These are phyloP conservation scores for Phytophthora fragariaefolia DNA, from an alignment of 352 stramenopile species.

Conservation along the genomic window DNA sequence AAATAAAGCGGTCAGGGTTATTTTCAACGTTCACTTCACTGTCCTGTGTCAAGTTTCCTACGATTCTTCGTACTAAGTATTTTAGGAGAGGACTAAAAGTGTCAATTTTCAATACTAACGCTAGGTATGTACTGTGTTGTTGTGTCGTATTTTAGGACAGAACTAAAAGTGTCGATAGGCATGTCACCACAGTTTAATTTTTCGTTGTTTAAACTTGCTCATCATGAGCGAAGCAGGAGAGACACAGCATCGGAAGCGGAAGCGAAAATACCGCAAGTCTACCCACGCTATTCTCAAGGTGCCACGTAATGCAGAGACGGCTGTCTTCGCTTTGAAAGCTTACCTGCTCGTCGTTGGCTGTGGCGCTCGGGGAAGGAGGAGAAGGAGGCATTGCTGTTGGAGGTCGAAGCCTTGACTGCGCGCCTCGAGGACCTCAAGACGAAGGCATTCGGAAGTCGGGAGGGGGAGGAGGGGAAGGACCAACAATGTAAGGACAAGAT, in stretches of 20 bases:
- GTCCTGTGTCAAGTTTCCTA: no score
- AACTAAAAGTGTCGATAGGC: no score
- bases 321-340: constrained; percentile 17
- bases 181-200: no score
- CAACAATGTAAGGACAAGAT: constrained; percentile 21
- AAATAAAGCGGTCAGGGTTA: no score
- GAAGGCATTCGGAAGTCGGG: constrained; percentile 16
- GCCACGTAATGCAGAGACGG: constrained; percentile 15
- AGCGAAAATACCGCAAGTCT: constrained; percentile 32
- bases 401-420: constrained; percentile 2
- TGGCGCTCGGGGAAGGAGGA: constrained; percentile 29
- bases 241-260: constrained; percentile 19
- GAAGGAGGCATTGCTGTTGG: constrained; percentile 32
- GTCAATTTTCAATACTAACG: no score
- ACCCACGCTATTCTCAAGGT: constrained; percentile 18
- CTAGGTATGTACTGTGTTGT: no score
- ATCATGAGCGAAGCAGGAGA: not conserved
- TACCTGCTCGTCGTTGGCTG: not conserved
- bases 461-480: constrained; percentile 21
- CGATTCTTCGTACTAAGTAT: no score
- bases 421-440: constrained; percentile 37
- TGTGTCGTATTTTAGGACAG: no score
- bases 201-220: no score
- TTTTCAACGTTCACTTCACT: no score
- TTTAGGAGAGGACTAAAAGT: no score